These are phyloP conservation scores for Coemansia sp. DNA, from an alignment of 192 early-diverging fungal species.

Conservation along the genomic window DNA sequence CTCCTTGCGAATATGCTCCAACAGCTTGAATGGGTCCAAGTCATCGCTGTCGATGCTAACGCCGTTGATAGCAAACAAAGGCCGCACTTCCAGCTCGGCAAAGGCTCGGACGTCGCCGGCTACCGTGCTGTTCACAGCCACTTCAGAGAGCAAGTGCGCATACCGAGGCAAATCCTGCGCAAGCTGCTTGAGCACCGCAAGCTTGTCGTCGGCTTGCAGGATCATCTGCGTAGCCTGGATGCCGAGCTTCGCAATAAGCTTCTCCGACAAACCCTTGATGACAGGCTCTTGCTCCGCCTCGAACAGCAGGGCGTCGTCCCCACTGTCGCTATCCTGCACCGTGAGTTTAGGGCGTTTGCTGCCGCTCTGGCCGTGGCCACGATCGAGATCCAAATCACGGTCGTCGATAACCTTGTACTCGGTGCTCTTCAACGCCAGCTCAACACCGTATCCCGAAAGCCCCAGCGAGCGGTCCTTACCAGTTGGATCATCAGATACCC, in stretches of 20 bases:
- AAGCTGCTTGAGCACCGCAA: constrained; percentile 67
- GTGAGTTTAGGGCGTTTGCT: not conserved
- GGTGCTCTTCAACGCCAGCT: constrained; percentile 92
- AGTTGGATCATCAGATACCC: constrained; percentile 3
- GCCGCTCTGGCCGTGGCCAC: not conserved
- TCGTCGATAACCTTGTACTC: constrained; percentile 98
- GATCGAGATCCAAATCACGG: constrained; percentile 60
- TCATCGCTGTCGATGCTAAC: constrained; percentile 56
- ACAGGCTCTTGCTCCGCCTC: constrained; percentile 85
- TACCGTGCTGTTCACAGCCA: constrained; percentile 58
- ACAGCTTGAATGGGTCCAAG: constrained; percentile 68
- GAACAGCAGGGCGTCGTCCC: constrained; percentile 76
- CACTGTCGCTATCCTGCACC: constrained; percentile 59
- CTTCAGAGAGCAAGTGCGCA: constrained; percentile 69
- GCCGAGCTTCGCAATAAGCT: constrained; percentile 62
- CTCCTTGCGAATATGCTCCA: constrained; percentile 64
- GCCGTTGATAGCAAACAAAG: constrained; percentile 70
- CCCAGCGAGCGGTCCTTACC: constrained; percentile 31
- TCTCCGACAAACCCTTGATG: constrained; percentile 73
- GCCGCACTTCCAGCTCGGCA: constrained; percentile 13
- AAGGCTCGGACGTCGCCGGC: constrained; percentile 43
- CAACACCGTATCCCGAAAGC: constrained; percentile 90
- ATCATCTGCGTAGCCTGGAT: constrained; percentile 78
- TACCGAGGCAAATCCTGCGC: constrained; percentile 90
- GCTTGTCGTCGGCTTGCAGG: constrained; percentile 60